Conservation (phyloP, 163 green algal species). For the Smithsoniella earleae region DNA sequence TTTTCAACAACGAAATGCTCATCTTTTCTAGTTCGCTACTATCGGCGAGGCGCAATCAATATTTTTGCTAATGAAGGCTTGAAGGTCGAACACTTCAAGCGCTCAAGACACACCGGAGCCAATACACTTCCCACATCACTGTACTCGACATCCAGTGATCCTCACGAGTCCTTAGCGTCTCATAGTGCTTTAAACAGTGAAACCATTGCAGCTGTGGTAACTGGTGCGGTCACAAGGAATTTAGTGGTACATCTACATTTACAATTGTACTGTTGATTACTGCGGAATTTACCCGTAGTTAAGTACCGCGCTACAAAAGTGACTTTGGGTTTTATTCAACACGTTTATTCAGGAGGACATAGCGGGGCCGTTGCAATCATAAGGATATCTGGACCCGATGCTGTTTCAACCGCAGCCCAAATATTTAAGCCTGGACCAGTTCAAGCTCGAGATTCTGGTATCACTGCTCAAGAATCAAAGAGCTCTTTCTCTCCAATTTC, state of each 20-base stretch:
- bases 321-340: neutral
- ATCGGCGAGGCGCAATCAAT: too few species aligned
- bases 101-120: too few species aligned
- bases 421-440: slow-evolving; percentile 50
- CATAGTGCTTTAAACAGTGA: slow-evolving; percentile 15
- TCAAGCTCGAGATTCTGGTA: too few species aligned
- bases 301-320: neutral
- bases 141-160: too few species aligned
- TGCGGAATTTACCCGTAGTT: neutral
- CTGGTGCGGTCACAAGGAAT: slow-evolving; percentile 4
- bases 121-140: too few species aligned
- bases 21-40: too few species aligned
- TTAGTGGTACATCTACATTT: neutral
- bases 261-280: neutral
- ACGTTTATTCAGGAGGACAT: neutral
- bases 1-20: too few species aligned
- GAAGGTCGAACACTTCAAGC: too few species aligned
- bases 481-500: neutral
- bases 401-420: slow-evolving; percentile 43
- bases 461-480: neutral
- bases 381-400: slow-evolving; percentile 57
- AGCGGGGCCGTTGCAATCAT: slow-evolving; percentile 60
- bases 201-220: slow-evolving; percentile 35
- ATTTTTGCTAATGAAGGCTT: too few species aligned
- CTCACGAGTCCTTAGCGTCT: too few species aligned